Evolutionary conservation across 1,139 yeast species (phyloP), one percentile per base, ranked within the genome.

Genomic region (Lizanozyma gosingica): DNA sequence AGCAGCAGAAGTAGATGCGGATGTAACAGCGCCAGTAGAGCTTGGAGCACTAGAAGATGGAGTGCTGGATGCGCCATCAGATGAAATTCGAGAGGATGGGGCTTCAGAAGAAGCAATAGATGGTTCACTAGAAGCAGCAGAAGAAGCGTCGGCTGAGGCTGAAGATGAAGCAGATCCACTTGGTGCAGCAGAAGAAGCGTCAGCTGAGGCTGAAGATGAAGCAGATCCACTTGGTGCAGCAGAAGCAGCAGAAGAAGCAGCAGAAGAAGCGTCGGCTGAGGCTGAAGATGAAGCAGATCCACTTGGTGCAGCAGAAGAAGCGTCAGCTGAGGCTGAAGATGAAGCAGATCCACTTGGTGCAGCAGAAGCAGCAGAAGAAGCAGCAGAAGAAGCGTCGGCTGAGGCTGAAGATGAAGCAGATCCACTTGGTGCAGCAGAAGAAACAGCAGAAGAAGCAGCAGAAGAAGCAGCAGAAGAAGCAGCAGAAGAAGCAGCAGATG

Each of bases 401-500:
- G 41, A 39, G 17, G 37, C 29, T 18, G 47, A 33, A 14, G 43
- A 15, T n/a, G 43, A 16, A 16, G 33, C 33, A 14, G 42, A 4
- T 35, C 33, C 14, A 17, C 18, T 14, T 4, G 17, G 29, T 17
- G 37, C 36, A 17, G 35, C 14, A 18, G 40, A 29, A 15, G 40
- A 8, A 14, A 40, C 22, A 33, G 36, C 16, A 34, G 41, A 18
- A 4, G 40, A 39, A 4, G 41, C 18, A 18, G 16, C 42, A 18
- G 35, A 27, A 17, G 40, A 9, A 18, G 36, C 34, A 2, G 47
- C 34, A 15, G 47, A 14, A 32, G 45, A 14, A 15, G 39, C 35
- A n/a, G 45, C 17, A n/a, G 45, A n/a, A 11, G 43, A 36, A 34
- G 47, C 36, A 4, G 36, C 39, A 34, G 42, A 34, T 15, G 47